These are phyloP conservation scores for Vitis cinerea DNA, from an alignment of 164 flowering plant genomes.

Conservation along the genomic window DNA sequence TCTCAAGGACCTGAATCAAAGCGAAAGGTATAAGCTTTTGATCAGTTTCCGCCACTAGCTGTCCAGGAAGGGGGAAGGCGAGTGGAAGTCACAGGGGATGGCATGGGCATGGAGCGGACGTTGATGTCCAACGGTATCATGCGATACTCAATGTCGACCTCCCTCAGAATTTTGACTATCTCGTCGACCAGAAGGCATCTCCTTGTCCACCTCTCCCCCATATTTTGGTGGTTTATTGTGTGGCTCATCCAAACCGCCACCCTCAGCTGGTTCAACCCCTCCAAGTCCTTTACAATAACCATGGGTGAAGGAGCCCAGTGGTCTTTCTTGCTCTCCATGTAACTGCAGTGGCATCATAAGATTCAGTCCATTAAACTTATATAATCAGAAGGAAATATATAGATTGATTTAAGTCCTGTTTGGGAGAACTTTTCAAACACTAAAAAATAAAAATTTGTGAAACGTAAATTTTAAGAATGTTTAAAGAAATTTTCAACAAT, in stretches of 20 bases:
- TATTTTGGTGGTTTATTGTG: slow-evolving; percentile 56
- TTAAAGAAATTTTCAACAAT: neutral
- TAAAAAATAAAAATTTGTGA: neutral
- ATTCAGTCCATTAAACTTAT: neutral
- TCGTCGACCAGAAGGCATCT: slow-evolving; percentile 56
- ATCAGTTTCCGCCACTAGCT: neutral
- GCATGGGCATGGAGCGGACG: slow-evolving; percentile 38
- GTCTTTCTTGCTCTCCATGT: slow-evolving; percentile 52
- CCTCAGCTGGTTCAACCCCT: slow-evolving; percentile 30
- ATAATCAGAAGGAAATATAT: neutral
- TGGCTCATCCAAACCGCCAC: slow-evolving; percentile 51
- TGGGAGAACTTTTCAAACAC: no score
- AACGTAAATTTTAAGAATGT: neutral
- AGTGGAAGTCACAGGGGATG: slow-evolving; percentile 10
- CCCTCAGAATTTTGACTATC: slow-evolving; percentile 42
- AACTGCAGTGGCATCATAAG: slow-evolving; percentile 26
- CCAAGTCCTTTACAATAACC: slow-evolving; percentile 44
- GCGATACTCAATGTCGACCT: slow-evolving; percentile 58
- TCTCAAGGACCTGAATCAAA: no score
- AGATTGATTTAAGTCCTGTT: no score
- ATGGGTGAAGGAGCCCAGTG: slow-evolving; percentile 52
- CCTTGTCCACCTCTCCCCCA: slow-evolving; percentile 49
- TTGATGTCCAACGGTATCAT: slow-evolving; percentile 46
- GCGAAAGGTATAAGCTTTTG: no score
- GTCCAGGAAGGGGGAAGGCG: slow-evolving; percentile 33